Conservation (phyloP, 306 rosid species). For the Castanopsis chinensis region DNA sequence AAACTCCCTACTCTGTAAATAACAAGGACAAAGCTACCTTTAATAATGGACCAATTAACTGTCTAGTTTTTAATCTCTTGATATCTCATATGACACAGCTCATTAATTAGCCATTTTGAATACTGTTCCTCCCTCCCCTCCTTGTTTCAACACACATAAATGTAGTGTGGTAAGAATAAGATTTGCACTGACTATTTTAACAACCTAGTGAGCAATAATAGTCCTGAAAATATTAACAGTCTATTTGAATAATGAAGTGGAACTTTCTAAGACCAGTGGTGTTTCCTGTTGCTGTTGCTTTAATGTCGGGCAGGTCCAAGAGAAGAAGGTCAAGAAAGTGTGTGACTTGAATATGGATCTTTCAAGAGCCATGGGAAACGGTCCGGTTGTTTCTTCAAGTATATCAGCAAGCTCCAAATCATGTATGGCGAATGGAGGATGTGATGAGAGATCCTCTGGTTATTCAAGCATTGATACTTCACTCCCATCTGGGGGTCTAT, state of each 20-base stretch:
- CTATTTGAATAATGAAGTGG: background rate
- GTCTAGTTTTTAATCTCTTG: background rate
- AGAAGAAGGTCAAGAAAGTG: conserved; percentile 58
- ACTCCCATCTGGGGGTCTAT: conserved; percentile 35
- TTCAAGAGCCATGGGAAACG: conserved; percentile 43
- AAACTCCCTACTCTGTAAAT: background rate
- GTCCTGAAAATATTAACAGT: background rate
- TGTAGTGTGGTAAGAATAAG: background rate
- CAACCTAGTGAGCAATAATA: background rate
- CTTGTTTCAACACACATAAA: background rate
- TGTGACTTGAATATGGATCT: conserved; percentile 50
- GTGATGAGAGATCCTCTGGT: conserved; percentile 27
- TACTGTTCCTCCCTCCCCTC: background rate
- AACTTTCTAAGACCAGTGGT: background rate
- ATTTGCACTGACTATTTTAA: background rate
- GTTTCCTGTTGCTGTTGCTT: conserved; percentile 5
- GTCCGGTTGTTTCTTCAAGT: conserved; percentile 40
- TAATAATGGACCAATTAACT: background rate
- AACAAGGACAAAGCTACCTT: background rate
- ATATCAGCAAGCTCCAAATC: conserved; percentile 35
- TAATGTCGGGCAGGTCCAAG: conserved; percentile 41
- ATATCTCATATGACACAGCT: background rate
- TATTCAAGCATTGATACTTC: conserved; percentile 31
- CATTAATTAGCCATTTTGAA: background rate
- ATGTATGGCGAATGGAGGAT: conserved; percentile 51